Evolutionary conservation across 345 rosid species (phyloP).

Genomic region (Salix dunnii): DNA sequence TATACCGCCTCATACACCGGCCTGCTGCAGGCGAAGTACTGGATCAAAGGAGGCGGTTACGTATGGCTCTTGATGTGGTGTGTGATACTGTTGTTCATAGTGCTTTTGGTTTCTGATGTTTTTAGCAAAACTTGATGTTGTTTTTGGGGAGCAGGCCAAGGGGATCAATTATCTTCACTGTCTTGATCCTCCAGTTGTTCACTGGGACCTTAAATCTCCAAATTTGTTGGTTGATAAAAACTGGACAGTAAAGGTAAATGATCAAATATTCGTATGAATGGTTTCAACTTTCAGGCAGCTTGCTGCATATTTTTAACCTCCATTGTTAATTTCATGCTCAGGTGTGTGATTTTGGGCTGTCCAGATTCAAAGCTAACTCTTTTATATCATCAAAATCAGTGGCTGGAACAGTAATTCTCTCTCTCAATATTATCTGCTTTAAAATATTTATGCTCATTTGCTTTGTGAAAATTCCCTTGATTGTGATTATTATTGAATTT

Average conservation of each 20-base stretch:
- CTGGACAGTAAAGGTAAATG: conserved; percentile 85
- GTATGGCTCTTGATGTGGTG: conserved; percentile 96
- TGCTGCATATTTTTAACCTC: background rate
- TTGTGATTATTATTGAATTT: no score
- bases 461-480: no score
- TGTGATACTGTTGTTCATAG: conserved; percentile 20
- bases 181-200: conserved; percentile 85
- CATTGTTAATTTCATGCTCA: conserved; percentile 23
- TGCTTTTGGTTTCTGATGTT: background rate
- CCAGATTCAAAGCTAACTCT: conserved; percentile 90
- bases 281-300: background rate
- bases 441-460: no score
- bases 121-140: conserved; percentile 5
- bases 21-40: conserved; percentile 78
- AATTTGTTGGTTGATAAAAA: conserved; percentile 92
- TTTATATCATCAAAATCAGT: conserved; percentile 90
- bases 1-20: conserved; percentile 81
- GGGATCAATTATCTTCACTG: conserved; percentile 93
- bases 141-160: conserved; percentile 69
- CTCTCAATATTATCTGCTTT: background rate
- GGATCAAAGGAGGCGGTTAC: conserved; percentile 81
- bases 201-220: conserved; percentile 97
- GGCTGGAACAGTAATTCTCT: conserved; percentile 85
- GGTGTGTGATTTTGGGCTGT: conserved; percentile 96
- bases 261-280: background rate